Conservation (phyloP, 2,329 filamentous ascomycete genomes). For the Cladosporium sp. region DNA sequence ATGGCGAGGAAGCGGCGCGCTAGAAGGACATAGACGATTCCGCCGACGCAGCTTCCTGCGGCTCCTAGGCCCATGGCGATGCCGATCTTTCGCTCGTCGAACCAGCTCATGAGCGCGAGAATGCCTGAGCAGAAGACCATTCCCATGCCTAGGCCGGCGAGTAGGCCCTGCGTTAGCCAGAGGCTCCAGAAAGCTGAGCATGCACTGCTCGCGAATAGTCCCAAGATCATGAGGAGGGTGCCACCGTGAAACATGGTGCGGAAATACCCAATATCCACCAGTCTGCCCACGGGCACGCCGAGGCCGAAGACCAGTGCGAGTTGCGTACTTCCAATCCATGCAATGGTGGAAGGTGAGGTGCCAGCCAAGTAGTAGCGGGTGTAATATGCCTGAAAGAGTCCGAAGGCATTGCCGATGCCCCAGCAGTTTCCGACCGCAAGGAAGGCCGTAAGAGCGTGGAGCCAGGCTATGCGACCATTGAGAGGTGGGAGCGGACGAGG, state of each 20-base stretch:
- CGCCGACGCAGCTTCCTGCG: slow-evolving; percentile 32
- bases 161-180: slow-evolving; percentile 32
- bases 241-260: slow-evolving; percentile 28
- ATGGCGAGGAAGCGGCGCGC: slow-evolving; percentile 28
- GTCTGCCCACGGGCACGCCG: slow-evolving; percentile 27
- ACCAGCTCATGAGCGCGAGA: slow-evolving; percentile 32
- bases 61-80: slow-evolving; percentile 31
- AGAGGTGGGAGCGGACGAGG: slow-evolving; percentile 10
- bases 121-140: slow-evolving; percentile 29
- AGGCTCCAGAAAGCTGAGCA: slow-evolving; percentile 24
- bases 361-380: slow-evolving; percentile 18
- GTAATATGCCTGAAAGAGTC: slow-evolving; percentile 33
- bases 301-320: slow-evolving; percentile 32
- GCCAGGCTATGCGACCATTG: slow-evolving; percentile 25
- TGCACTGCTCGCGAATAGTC: slow-evolving; percentile 22
- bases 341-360: slow-evolving; percentile 22
- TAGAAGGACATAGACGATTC: slow-evolving; percentile 30
- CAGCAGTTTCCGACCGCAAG: slow-evolving; percentile 28
- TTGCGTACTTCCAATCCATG: slow-evolving; percentile 35
- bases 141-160: slow-evolving; percentile 31
- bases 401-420: slow-evolving; percentile 30
- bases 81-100: slow-evolving; percentile 30
- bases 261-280: slow-evolving; percentile 32
- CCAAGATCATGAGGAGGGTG: slow-evolving; percentile 25
- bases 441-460: slow-evolving; percentile 19